These are phyloP conservation scores for Trematosphaeria pertusa DNA, from an alignment of 2,329 filamentous ascomycete species.

Conservation along the genomic window DNA sequence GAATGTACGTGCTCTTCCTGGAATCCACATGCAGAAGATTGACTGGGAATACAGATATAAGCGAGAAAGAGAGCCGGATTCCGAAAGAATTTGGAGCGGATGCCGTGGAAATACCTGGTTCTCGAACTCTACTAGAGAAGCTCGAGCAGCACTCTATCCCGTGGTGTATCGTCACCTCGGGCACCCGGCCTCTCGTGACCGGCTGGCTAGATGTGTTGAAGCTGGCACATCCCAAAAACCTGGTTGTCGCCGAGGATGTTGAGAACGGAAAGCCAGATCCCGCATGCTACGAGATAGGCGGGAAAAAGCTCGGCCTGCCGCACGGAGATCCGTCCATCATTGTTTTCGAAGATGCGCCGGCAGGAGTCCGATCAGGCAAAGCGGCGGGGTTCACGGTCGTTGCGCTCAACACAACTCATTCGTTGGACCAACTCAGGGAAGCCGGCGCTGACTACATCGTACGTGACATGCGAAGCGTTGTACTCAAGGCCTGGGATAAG, in stretches of 20 bases:
- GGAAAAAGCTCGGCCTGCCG: constrained; percentile 48
- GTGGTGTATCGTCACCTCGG: constrained; percentile 79
- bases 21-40: constrained; percentile 1
- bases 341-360: constrained; percentile 88
- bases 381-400: constrained; percentile 85
- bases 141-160: constrained; percentile 69
- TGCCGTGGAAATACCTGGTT: constrained; percentile 85
- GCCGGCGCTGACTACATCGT: constrained; percentile 91
- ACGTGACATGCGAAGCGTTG: constrained; percentile 76
- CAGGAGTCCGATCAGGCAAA: constrained; percentile 83
- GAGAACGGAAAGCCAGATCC: constrained; percentile 59
- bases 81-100: constrained; percentile 78
- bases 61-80: constrained; percentile 76
- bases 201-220: constrained; percentile 60
- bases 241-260: constrained; percentile 61
- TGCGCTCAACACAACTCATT: constrained; percentile 85
- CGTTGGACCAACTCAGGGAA: constrained; percentile 70
- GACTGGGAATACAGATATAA: too few species aligned
- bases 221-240: constrained; percentile 53
- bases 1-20: constrained; percentile 71
- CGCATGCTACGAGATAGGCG: constrained; percentile 56
- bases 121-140: constrained; percentile 70
- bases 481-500: constrained; percentile 62
- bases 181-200: constrained; percentile 55
- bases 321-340: constrained; percentile 61